Evolutionary conservation across 2,329 filamentous ascomycete species (phyloP).

Genomic region (Fusarium verrucosum): DNA sequence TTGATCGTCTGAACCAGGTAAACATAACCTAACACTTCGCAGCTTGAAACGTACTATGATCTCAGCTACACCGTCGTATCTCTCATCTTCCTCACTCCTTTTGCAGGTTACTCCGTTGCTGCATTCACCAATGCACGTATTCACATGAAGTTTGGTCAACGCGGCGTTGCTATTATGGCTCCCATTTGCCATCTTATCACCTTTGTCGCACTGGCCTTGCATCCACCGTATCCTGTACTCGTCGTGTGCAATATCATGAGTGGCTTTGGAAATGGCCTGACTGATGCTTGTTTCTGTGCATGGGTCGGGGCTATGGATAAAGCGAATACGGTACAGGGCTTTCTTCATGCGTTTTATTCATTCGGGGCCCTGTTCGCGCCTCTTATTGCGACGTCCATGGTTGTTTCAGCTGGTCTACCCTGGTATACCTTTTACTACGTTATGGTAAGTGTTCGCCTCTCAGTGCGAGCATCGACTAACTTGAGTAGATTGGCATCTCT

Average conservation of each 20-base stretch:
- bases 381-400: conserved; percentile 72
- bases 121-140: conserved; percentile 69
- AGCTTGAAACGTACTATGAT: conserved; percentile 70
- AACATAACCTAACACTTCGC: neutral
- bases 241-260: conserved; percentile 70
- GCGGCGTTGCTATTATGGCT: conserved; percentile 71
- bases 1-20: rapidly evolving
- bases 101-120: conserved; percentile 69
- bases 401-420: conserved; percentile 64
- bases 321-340: conserved; percentile 72
- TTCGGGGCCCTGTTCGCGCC: conserved; percentile 71
- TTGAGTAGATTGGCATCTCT: conserved; percentile 54
- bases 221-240: conserved; percentile 72
- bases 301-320: conserved; percentile 72
- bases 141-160: conserved; percentile 69
- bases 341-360: conserved; percentile 73
- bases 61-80: conserved; percentile 69
- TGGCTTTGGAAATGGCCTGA: conserved; percentile 73
- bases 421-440: conserved; percentile 79
- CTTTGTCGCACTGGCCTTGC: conserved; percentile 67
- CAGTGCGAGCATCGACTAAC: neutral
- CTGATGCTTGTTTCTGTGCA: conserved; percentile 61
- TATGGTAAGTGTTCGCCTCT: conserved; percentile 62
- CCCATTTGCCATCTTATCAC: conserved; percentile 69
- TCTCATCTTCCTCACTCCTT: conserved; percentile 70